Base-by-base conservation (phyloP, 352 stramenopile genomes). In the Pythium guiyangense region DNA sequence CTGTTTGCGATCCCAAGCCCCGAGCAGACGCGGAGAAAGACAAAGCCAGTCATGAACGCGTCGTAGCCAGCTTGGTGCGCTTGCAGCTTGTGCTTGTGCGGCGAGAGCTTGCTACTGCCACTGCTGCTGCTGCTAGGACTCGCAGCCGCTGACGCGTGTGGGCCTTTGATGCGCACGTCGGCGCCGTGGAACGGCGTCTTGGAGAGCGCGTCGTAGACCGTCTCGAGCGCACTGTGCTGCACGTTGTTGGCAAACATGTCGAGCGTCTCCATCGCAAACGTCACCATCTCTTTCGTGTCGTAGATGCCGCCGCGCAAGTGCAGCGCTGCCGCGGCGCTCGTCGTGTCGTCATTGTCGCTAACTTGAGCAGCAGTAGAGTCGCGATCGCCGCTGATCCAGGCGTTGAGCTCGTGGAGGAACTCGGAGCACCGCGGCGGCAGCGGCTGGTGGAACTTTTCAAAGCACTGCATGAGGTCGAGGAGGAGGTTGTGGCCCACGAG, bases 381-480 rank as follows among this genome's bases (percentile, higher is more conserved):
- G 12, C n/a, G 35, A 11, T 31, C 55, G 12, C 42, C 51, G 20
- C 64, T 63, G 26, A 89, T 55, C 82, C 82, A 92, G 4, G 62
- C 57, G 54, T 75, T 57, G 9, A 92, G 51, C 31, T 89, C 59
- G 22, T 69, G 67, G 47, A 87, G 59, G 57, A 92, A 92, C 39
- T 70, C 63, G 8, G 77, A 59, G 60, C 82, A 92, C 6, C 67
- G 63, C 3, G 48, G 39, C 1, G 82, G 82, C 22, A 90, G 54
- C 4, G 77, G 78, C 6, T 64, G 63, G 52, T 89, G 73, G 57
- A 92, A 92, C 49, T 90, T 92, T 43, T 83, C 74, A 59, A 77
- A 89, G 70, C 77, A 88, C 44, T 92, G 80, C 68, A 92, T 84
- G 52, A 87, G 61, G 47, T 92, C 82, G n/a, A 92, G 67, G 17